These are phyloP conservation scores for Coleophoma eucalyptorum DNA, from an alignment of 2,329 filamentous ascomycete species.

Conservation along the genomic window DNA sequence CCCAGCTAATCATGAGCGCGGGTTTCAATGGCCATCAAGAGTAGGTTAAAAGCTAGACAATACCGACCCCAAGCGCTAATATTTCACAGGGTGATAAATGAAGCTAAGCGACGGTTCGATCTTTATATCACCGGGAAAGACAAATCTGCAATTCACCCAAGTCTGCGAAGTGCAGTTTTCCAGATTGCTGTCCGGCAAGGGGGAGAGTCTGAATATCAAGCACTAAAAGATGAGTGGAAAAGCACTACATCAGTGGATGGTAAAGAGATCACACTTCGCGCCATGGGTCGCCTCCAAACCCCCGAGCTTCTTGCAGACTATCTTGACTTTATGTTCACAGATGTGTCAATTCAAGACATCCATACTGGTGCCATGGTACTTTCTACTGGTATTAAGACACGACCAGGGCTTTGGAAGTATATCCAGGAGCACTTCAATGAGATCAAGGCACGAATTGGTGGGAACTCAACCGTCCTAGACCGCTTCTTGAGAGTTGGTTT, in stretches of 20 bases:
- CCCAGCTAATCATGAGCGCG: slow-evolving; percentile 73
- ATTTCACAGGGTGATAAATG: slow-evolving; percentile 55
- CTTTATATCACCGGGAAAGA: slow-evolving; percentile 68
- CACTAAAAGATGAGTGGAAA: slow-evolving; percentile 81
- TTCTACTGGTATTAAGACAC: slow-evolving; percentile 67
- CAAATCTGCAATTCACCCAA: slow-evolving; percentile 69
- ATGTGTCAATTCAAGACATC: slow-evolving; percentile 83
- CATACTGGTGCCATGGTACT: slow-evolving; percentile 76
- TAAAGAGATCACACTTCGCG: slow-evolving; percentile 77
- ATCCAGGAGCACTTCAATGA: slow-evolving; percentile 79
- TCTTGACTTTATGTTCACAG: slow-evolving; percentile 73
- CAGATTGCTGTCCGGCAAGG: slow-evolving; percentile 73
- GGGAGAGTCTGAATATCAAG: slow-evolving; percentile 63
- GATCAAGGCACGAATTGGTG: slow-evolving; percentile 66
- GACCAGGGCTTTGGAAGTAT: slow-evolving; percentile 78
- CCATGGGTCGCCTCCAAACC: slow-evolving; percentile 68
- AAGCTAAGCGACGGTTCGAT: slow-evolving; percentile 76
- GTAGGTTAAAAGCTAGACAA: slow-evolving; percentile 38
- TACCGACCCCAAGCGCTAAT: too few relatives aligned
- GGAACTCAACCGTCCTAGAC: slow-evolving; percentile 85
- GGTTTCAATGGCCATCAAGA: slow-evolving; percentile 72
- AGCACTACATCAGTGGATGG: slow-evolving; percentile 83
- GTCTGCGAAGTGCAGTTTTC: slow-evolving; percentile 77
- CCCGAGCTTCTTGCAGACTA: slow-evolving; percentile 62
- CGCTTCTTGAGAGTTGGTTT: slow-evolving; percentile 79